Conservation (phyloP, 2,329 filamentous ascomycete genomes). For the Huntiella abstrusa region DNA sequence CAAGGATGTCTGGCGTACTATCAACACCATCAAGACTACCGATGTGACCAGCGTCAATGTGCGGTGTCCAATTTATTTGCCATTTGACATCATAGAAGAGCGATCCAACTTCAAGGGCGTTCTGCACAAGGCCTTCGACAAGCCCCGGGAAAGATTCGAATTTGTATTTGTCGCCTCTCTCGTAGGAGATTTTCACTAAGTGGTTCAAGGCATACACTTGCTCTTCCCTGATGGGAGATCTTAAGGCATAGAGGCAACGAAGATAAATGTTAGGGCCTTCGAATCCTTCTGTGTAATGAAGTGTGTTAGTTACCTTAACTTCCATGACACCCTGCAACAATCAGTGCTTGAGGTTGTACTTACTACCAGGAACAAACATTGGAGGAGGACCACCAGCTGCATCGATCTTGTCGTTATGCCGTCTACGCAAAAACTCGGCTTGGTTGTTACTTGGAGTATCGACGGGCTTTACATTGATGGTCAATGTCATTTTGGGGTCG, state of each 20-base stretch:
- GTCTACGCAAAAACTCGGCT: slow-evolving; percentile 39
- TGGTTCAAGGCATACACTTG: slow-evolving; percentile 89
- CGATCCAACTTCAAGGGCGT: slow-evolving; percentile 57
- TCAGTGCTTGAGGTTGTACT: slow-evolving; percentile 17
- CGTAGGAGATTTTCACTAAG: slow-evolving; percentile 84
- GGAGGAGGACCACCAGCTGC: slow-evolving; percentile 28
- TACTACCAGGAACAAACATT: slow-evolving; percentile 42
- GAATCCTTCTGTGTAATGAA: slow-evolving; percentile 28
- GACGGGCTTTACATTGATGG: slow-evolving; percentile 43
- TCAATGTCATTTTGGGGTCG: slow-evolving; percentile 29
- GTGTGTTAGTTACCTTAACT: slow-evolving; percentile 9
- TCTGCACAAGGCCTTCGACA: slow-evolving; percentile 72
- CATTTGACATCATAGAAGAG: slow-evolving; percentile 72
- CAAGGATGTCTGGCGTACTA: slow-evolving; percentile 37
- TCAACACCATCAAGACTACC: slow-evolving; percentile 25
- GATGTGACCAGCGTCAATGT: slow-evolving; percentile 29
- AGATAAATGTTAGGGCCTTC: slow-evolving; percentile 82
- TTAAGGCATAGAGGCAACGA: slow-evolving; percentile 65
- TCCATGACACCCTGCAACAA: background rate
- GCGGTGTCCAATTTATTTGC: slow-evolving; percentile 49
- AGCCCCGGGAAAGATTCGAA: slow-evolving; percentile 83
- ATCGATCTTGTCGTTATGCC: slow-evolving; percentile 14
- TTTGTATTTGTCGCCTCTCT: slow-evolving; percentile 86
- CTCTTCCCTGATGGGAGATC: slow-evolving; percentile 60
- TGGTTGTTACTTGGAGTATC: slow-evolving; percentile 59